Conservation (phyloP, 2,329 filamentous ascomycete species). For the Penicillium sclerotiorum region DNA sequence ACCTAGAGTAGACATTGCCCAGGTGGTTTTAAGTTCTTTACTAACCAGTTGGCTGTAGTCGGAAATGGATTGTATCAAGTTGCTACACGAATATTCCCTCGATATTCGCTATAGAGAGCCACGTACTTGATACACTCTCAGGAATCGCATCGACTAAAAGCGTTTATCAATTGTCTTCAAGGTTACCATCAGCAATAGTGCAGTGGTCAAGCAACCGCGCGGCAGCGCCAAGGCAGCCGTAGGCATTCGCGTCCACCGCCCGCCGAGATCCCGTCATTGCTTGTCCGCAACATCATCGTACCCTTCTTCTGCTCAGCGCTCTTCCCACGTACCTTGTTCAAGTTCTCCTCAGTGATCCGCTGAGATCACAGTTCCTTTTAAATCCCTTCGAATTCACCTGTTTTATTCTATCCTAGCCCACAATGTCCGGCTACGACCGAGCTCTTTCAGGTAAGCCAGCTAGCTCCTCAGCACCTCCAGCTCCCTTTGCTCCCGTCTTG, state of each 20-base stretch:
- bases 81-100: too few species aligned
- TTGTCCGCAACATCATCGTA: conserved; percentile 19
- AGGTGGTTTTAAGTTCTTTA: too few species aligned
- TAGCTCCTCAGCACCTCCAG: conserved; percentile 24
- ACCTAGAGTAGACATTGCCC: too few species aligned
- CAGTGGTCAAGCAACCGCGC: conserved; percentile 9
- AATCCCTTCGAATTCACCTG: too few species aligned
- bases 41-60: too few species aligned
- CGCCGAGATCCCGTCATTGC: conserved; percentile 28
- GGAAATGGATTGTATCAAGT: too few species aligned
- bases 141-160: too few species aligned
- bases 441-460: conserved; percentile 85
- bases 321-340: conserved; percentile 11
- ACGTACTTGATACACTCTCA: too few species aligned
- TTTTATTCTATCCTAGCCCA: conserved; percentile 21
- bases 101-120: too few species aligned
- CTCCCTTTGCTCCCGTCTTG: conserved; percentile 34
- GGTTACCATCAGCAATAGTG: too few species aligned
- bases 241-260: conserved; percentile 30
- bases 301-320: conserved; percentile 15
- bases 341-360: conserved; percentile 2
- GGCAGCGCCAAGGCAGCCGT: conserved; percentile 26
- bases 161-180: too few species aligned
- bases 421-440: conserved; percentile 94
- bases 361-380: neutral